Conservation (phyloP, 2,329 filamentous ascomycete genomes). For the Exophiala xenobiotica region DNA sequence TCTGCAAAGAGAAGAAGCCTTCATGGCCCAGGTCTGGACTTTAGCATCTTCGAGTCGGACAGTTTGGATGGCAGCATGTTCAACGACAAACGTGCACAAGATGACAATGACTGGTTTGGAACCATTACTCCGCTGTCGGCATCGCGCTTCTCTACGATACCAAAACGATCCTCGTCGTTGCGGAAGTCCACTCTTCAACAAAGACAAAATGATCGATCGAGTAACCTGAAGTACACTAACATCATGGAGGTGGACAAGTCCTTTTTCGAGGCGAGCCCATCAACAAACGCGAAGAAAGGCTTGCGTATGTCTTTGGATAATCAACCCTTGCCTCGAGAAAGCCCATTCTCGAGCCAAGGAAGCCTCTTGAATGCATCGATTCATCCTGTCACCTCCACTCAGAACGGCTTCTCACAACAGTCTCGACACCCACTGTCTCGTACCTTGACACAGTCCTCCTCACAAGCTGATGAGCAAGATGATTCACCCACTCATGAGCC, state of each 20-base stretch:
- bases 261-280: constrained; percentile 48
- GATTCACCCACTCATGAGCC: constrained; percentile 68
- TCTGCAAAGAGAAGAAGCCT: constrained; percentile 88
- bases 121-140: constrained; percentile 34
- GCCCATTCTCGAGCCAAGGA: constrained; percentile 60
- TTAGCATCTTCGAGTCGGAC: constrained; percentile 70
- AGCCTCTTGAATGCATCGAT: constrained; percentile 55
- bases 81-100: constrained; percentile 32
- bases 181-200: constrained; percentile 87
- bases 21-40: constrained; percentile 67
- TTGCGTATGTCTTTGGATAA: constrained; percentile 78
- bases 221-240: constrained; percentile 36
- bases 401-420: constrained; percentile 37
- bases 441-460: constrained; percentile 82
- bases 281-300: constrained; percentile 57
- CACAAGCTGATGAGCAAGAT: constrained; percentile 72
- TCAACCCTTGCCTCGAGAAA: constrained; percentile 63
- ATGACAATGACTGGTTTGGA: constrained; percentile 34
- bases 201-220: constrained; percentile 66
- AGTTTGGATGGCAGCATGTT: constrained; percentile 32
- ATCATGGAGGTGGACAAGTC: constrained; percentile 47
- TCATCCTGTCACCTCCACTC: constrained; percentile 48
- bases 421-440: constrained; percentile 77
- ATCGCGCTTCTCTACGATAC: constrained; percentile 55
- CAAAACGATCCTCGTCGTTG: constrained; percentile 72